These are phyloP conservation scores for Scheffersomyces cryptocercus DNA, from an alignment of 1,139 yeast genomes.

Conservation along the genomic window DNA sequence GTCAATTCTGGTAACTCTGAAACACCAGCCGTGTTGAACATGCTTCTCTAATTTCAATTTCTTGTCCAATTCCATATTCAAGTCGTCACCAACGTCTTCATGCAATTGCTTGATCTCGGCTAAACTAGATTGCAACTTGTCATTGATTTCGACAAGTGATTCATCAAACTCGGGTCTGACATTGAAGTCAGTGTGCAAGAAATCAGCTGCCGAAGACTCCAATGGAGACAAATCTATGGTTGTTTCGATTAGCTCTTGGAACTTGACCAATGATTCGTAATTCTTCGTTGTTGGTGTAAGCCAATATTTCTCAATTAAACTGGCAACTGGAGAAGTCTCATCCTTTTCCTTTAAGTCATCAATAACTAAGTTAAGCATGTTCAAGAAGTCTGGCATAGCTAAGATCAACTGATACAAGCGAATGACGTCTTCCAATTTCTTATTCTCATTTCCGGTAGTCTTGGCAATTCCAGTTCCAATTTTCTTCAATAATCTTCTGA, in stretches of 20 bases:
- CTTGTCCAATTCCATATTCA: slow-evolving; percentile 80
- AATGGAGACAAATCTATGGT: slow-evolving; percentile 86
- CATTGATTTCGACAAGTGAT: slow-evolving; percentile 60
- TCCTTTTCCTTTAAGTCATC: slow-evolving; percentile 22
- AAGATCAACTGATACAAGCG: slow-evolving; percentile 79
- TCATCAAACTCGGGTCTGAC: slow-evolving; percentile 91
- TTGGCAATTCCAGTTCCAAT: slow-evolving; percentile 44
- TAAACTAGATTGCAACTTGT: slow-evolving; percentile 55
- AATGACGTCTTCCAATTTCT: slow-evolving; percentile 82
- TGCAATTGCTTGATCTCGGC: slow-evolving; percentile 62
- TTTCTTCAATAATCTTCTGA: slow-evolving; percentile 71
- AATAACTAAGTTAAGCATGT: slow-evolving; percentile 44
- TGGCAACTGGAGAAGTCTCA: slow-evolving; percentile 16
- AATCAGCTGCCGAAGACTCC: slow-evolving; percentile 47
- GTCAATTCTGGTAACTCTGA: slow-evolving; percentile 87
- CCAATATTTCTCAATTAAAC: slow-evolving; percentile 55
- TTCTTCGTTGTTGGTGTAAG: slow-evolving; percentile 53
- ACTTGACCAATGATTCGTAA: slow-evolving; percentile 56
- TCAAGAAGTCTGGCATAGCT: slow-evolving; percentile 66
- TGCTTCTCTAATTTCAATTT: slow-evolving; percentile 88
- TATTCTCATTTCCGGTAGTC: slow-evolving; percentile 38
- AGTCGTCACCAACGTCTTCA: slow-evolving; percentile 65
- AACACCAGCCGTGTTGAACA: slow-evolving; percentile 88
- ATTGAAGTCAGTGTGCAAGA: slow-evolving; percentile 61
- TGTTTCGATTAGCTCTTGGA: slow-evolving; percentile 86